Evolutionary conservation across 805 yeast genomes (phyloP), one percentile per base, ranked within the genome.

Genomic region (Saturnispora galanensis): DNA sequence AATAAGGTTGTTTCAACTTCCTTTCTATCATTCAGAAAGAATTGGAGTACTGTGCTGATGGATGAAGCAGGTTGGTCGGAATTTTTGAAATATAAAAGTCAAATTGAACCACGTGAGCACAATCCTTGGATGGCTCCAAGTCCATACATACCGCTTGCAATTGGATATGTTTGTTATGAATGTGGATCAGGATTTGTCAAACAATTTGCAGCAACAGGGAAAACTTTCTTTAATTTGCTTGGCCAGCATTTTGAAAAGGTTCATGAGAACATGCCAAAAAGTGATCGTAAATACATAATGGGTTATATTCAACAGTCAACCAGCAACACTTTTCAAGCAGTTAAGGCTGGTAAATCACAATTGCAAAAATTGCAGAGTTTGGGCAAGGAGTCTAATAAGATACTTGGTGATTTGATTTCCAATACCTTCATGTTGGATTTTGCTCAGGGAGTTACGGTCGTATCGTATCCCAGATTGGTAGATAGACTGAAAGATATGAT

Each of bases 241-340:
- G 16, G 11, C n/a, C 42, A 40, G 16, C 42, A 40, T 33, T 40
- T 33, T 33, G 42, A 40, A 33, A 40, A 40, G 26, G 42, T 33
- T 6, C 42, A 40, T 32, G 11, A 18, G 2, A 11, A 5, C 4
- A n/a, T 40, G 13, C 16, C 26, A 10, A 10, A 11, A n/a, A 33
- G 34, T 16, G 30, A 40, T 5, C 21, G 42, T 13, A 18, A 13
- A 13, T 32, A 32, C 29, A 11, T 33, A 32, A 10, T 26, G 5
- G 36, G 42, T 8, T 28, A 31, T 13, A 18, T 40, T 32, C 42
- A 40, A 11, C 42, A 33, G 11, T 17, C 37, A 2, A 40, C 21
- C 28, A 40, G 42, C 17, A 40, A 32, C 10, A 33, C 37, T 21
- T 40, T 40, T 13, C 42, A 40, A 16, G 36, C 42, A 3, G 36